Base-by-base conservation (phyloP, 192 early-diverging fungal genomes). In the Piromyces sp. region DNA sequence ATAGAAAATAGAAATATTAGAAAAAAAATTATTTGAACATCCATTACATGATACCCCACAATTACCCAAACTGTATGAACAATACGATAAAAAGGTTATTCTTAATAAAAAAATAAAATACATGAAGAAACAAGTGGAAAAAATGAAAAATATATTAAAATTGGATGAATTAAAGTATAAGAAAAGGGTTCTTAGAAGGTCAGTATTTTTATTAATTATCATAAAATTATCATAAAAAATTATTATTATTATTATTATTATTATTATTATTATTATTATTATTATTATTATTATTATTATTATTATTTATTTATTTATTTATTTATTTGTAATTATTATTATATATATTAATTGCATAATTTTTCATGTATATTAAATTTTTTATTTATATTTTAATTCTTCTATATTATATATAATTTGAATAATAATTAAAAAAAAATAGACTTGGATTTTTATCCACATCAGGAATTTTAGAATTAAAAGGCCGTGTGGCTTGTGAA, bases 401-500 rank as follows among this genome's bases (percentile, higher is more conserved):
- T n/a, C n/a, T n/a, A n/a, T n/a, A n/a, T n/a, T n/a, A n/a, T n/a
- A n/a, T n/a, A n/a, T n/a, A n/a, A n/a, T n/a, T n/a, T n/a, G n/a
- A n/a, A n/a, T n/a, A n/a, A n/a, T n/a, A n/a, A n/a, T n/a, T n/a
- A n/a, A n/a, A n/a, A n/a, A n/a, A 33, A 33, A 33, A 33, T 38
- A 68, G 51, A 28, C 26, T 99, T 30, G 95, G 95, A 7, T 98
- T 94, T 85, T 95, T 92, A 0, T 93, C 92, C 13, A 86, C 86
- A 0, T 86, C 90, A 30, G 97, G 96, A 85, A 94, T 97, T 13
- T 94, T 99, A 83, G 95, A 96, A 81, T 92, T 98, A 88, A 99
- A 99, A 87, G 97, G 97, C 42, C 93, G 96, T 29, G 97, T 99
- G 11, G 97, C 97, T 5, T 99, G 97, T 83, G 96, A 99, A 87